Base-by-base conservation (phyloP, 306 rosid genomes). In the Corylus avellana region DNA sequence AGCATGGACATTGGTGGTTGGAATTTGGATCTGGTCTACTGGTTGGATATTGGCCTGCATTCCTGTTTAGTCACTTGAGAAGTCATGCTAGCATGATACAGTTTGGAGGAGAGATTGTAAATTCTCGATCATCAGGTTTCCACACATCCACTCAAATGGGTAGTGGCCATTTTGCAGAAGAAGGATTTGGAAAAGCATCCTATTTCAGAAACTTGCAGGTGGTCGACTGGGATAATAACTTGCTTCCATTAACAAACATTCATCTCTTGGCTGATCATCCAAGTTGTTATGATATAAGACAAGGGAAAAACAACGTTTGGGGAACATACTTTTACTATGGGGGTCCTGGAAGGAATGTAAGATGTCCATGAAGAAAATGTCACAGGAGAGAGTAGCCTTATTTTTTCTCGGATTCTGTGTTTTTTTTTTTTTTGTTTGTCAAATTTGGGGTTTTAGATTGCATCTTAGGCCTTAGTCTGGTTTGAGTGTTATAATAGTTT, bases 141-240 rank as follows among this genome's bases (percentile, higher is more conserved):
- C 99, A 96, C 91, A 96, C 99, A 8, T 88, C 92, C 7, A 96
- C 99, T 20, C 93, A 96, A 67, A 96, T 96, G 99, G 99, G 99
- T 1, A 96, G 99, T 84, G 99, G 99, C 13, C 99, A 96, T 86
- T 96, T 96, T 87, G 89, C 99, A 29, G 96, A 73, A 64, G 98
- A 94, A 81, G 99, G 99, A 1, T 93, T 91, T 84, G 84, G 90
- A 79, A 96, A 88, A 90, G 98, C 99, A 70, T 89, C 99, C 1
- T 96, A 96, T 83, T 96, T 96, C 88, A 93, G 99, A 76, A 93
- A 96, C 66, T 76, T 96, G 44, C 97, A 90, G 82, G 92, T 90
- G 32, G 93, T 96, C 53, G 99, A 96, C 79, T 96, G 99, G 99
- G 99, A 96, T 75, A 96, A 96, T 69, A 96, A 91, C 72, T 81